Evolutionary conservation across 2,329 filamentous ascomycete genomes (phyloP).

Genomic region (Hymenoscyphus repandus): DNA sequence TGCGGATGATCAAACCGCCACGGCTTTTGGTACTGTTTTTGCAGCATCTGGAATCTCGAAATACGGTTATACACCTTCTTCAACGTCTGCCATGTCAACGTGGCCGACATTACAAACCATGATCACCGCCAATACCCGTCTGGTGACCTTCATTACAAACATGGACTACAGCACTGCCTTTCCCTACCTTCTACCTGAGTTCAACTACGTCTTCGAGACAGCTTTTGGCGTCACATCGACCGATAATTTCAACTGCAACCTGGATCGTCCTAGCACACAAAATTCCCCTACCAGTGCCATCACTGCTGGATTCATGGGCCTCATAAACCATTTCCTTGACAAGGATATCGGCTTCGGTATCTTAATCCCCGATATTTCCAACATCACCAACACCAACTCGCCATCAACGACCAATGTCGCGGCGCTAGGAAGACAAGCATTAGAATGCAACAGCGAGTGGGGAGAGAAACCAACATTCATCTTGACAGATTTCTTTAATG

Average conservation of each 20-base stretch:
- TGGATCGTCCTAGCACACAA: constrained; percentile 57
- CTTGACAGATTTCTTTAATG: constrained; percentile 75
- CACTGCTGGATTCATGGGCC: constrained; percentile 54
- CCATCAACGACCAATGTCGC: constrained; percentile 49
- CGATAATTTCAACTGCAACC: constrained; percentile 65
- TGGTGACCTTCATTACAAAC: constrained; percentile 65
- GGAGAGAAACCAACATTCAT: constrained; percentile 64
- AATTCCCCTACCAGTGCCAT: constrained; percentile 47
- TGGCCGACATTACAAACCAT: constrained; percentile 72
- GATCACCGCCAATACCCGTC: constrained; percentile 57
- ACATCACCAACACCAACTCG: constrained; percentile 61
- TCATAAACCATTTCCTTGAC: constrained; percentile 81
- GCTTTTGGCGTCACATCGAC: constrained; percentile 58
- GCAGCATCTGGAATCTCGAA: constrained; percentile 51
- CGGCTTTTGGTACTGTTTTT: constrained; percentile 43
- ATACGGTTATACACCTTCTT: constrained; percentile 54
- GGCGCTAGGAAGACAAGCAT: constrained; percentile 47
- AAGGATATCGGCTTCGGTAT: constrained; percentile 47
- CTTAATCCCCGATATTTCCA: constrained; percentile 54
- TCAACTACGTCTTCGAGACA: constrained; percentile 67
- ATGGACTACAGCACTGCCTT: constrained; percentile 37
- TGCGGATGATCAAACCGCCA: constrained; percentile 48
- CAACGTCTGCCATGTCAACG: constrained; percentile 35
- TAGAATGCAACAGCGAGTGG: constrained; percentile 52
- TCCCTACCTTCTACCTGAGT: constrained; percentile 60